phyloP scores from a whole-genome alignment of 129 eudicot genomes.

The Pseudognaphalium luteoalbum region DNA sequence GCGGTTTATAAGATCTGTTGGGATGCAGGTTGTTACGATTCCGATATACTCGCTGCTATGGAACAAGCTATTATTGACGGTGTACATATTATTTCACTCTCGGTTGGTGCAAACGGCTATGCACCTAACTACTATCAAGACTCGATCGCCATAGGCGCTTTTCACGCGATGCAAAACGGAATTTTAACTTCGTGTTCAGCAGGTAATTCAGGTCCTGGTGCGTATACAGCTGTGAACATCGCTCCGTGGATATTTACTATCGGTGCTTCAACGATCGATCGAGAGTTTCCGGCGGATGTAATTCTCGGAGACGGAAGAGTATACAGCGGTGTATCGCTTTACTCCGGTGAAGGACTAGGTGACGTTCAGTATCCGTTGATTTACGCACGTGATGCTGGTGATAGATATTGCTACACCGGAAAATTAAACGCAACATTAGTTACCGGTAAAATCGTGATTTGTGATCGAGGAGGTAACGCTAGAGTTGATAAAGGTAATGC shows the following conservation, averaged over 20 bases:
- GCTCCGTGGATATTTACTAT: constrained; percentile 97
- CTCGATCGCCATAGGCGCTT: constrained; percentile 90
- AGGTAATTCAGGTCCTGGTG: constrained; percentile 87
- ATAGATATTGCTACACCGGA: constrained; percentile 58
- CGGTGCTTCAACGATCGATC: constrained; percentile 87
- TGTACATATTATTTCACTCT: constrained; percentile 76
- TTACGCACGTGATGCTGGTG: constrained; percentile 66
- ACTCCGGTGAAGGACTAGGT: constrained; percentile 64
- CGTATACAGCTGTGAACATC: constrained; percentile 71
- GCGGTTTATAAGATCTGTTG: constrained; percentile 98
- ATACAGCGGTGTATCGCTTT: constrained; percentile 73
- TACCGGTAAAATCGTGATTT: constrained; percentile 78
- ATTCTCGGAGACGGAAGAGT: constrained; percentile 77
- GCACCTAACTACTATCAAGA: constrained; percentile 77
- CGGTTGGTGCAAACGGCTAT: constrained; percentile 75
- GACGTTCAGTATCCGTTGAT: constrained; percentile 53
- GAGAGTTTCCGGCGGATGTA: constrained; percentile 93
- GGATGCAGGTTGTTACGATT: constrained; percentile 79
- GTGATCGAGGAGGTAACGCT: constrained; percentile 96
- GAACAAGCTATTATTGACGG: constrained; percentile 82
- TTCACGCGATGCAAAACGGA: constrained; percentile 68
- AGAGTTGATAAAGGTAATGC: constrained; percentile 89
- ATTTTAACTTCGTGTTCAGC: constrained; percentile 84
- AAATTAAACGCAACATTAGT: constrained; percentile 57
- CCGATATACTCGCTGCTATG: constrained; percentile 93